Base-by-base conservation (phyloP, 345 rosid species). In the Lumnitzera racemosa region DNA sequence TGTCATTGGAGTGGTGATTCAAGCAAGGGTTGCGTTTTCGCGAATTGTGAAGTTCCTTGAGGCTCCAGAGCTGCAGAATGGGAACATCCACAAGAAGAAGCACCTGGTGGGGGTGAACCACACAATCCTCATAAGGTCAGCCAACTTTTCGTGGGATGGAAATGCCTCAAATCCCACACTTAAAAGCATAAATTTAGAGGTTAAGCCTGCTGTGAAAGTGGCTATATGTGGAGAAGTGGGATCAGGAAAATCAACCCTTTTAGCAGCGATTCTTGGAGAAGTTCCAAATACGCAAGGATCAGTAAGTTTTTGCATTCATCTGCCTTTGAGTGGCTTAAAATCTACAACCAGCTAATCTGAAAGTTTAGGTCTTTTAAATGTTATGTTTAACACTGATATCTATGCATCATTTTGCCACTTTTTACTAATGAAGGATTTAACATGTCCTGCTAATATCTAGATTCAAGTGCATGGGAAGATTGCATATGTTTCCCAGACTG, bases 211-310 rank as follows among this genome's bases (percentile, higher is more conserved):
- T 46, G 85, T 80, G 64, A 92, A 89, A 76, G 79, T 92, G 10
- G 96, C 98, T 13, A 76, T 92, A 47, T 92, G 98, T 55, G 98
- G 96, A 59, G 96, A 89, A 78, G 98, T 92, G 70, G 98, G 96
- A 57, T 87, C 98, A 0, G 98, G 98, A 5, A 92, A 92, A 77
- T 92, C 98, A 7, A 92, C 98, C 57, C 83, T 89, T 68, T 58
- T 92, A 64, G 86, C 96, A 24, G 89, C 96, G 23, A 85, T 92
- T 76, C 96, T 92, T 27, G 96, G 96, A 60, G 98, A 92, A 74
- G 81, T 85, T 61, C 90, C 94, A 24, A 73, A 62, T 55, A 76
- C 78, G 13, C 68, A 65, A 47, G 96, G 98, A 82, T 73, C 74
- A 0, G 98, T 87, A 77, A 75, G 96, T 68, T 58, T 24, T 49